These are phyloP conservation scores for Coffea humblotiana DNA, from an alignment of 305 asterid genomes.

Conservation along the genomic window DNA sequence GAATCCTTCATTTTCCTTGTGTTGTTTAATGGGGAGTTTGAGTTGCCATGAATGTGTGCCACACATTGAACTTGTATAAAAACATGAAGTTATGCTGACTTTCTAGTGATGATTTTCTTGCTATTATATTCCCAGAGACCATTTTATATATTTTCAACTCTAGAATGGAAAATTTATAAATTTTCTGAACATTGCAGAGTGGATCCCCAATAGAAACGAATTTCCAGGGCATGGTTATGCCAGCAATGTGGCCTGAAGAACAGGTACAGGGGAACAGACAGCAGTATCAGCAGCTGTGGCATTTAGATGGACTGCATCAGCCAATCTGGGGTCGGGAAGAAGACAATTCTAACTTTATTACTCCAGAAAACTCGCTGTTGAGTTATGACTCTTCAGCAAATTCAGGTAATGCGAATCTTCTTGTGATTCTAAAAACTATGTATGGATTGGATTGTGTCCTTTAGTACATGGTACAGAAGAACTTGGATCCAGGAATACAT, in stretches of 20 bases:
- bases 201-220: constrained; percentile 49
- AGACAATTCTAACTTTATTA: constrained; percentile 51
- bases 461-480: too few relatives aligned
- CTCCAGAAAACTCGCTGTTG: constrained; percentile 57
- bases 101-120: background rate
- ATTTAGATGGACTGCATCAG: constrained; percentile 55
- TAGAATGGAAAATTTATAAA: background rate
- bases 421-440: background rate
- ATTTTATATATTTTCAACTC: background rate
- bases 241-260: constrained; percentile 57
- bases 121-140: background rate
- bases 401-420: constrained; percentile 55
- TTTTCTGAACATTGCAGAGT: constrained; percentile 36
- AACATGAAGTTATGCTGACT: background rate
- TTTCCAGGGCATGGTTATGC: constrained; percentile 50
- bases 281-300: constrained; percentile 64
- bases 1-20: background rate
- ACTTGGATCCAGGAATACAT: too few relatives aligned
- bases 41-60: background rate
- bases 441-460: background rate
- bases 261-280: constrained; percentile 55
- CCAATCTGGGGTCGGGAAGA: constrained; percentile 59
- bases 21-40: background rate
- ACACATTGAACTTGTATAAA: background rate
- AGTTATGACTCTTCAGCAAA: constrained; percentile 62